Conservation (phyloP, 495 filamentous ascomycete genomes). For the Talaromyces adpressus region DNA sequence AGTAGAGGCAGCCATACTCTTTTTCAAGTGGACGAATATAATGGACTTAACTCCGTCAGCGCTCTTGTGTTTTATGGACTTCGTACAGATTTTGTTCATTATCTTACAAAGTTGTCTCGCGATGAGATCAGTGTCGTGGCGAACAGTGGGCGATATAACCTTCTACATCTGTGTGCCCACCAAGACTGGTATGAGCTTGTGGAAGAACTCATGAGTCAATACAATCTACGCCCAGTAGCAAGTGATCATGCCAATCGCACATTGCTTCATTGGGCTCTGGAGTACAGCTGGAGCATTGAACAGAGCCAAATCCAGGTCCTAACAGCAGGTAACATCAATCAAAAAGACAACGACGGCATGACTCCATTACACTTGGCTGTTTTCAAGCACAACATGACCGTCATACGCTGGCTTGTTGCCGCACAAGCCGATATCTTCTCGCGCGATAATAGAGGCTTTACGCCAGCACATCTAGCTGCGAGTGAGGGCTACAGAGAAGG, state of each 20-base stretch:
- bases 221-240: neutral
- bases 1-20: neutral
- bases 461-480: neutral
- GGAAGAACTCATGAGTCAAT: neutral
- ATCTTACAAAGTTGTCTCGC: neutral
- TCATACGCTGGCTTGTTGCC: neutral
- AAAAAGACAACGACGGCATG: neutral
- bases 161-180: neutral
- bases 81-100: neutral
- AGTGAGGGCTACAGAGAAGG: neutral
- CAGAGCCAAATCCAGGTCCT: neutral
- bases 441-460: neutral
- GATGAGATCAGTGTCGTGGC: neutral
- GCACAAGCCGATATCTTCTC: neutral
- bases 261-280: neutral
- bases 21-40: neutral
- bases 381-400: neutral
- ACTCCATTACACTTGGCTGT: neutral
- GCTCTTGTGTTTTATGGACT: neutral
- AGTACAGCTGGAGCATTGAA: neutral
- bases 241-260: neutral
- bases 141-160: neutral
- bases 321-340: neutral
- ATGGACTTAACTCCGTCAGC: neutral
- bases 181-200: neutral